A percentile compares a stretch with the other conserved stretches of the same genome.
Evolutionary conservation across 257 asterid genomes (phyloP).

Genomic region (Scutellaria barbata): DNA sequence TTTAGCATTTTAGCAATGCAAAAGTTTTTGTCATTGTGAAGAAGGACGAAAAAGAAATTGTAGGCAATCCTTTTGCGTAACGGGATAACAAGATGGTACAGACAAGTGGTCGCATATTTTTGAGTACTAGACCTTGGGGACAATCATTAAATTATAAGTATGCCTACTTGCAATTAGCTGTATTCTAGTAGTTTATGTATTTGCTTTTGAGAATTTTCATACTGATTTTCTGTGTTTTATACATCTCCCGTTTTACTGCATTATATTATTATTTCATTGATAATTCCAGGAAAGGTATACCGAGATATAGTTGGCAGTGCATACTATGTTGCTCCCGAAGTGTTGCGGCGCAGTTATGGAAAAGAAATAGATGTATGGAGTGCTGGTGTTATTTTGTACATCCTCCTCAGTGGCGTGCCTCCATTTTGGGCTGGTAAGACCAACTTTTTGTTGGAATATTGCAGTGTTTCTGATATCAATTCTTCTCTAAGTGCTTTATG

Average conservation of each 20-base stretch:
- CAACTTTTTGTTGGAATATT: slow-evolving; percentile 18
- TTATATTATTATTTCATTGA: neutral
- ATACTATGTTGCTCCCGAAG: slow-evolving; percentile 95
- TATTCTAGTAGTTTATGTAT: neutral
- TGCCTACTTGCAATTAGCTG: slow-evolving; percentile 15
- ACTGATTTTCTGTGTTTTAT: slow-evolving; percentile 1
- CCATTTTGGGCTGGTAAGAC: slow-evolving; percentile 98
- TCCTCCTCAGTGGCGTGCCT: slow-evolving; percentile 92
- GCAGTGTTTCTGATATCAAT: slow-evolving; percentile 12
- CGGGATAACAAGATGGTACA: neutral
- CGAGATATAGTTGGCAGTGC: slow-evolving; percentile 92
- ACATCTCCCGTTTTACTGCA: slow-evolving; percentile 19
- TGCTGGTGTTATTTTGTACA: slow-evolving; percentile 90
- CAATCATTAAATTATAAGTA: neutral
- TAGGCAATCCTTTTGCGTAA: neutral
- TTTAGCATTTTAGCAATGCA: slow-evolving; percentile 11
- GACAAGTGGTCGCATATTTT: neutral
- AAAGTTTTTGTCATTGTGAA: slow-evolving; percentile 8
- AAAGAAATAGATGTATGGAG: slow-evolving; percentile 95
- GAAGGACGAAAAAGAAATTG: slow-evolving; percentile 2
- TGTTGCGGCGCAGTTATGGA: slow-evolving; percentile 76
- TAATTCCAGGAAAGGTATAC: slow-evolving; percentile 62
- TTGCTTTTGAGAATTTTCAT: neutral
- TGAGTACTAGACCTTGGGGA: neutral
- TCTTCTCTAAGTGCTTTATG: slow-evolving; percentile 30